phyloP scores from a whole-genome alignment of 148 eudicot species.

The Silene latifolia region DNA sequence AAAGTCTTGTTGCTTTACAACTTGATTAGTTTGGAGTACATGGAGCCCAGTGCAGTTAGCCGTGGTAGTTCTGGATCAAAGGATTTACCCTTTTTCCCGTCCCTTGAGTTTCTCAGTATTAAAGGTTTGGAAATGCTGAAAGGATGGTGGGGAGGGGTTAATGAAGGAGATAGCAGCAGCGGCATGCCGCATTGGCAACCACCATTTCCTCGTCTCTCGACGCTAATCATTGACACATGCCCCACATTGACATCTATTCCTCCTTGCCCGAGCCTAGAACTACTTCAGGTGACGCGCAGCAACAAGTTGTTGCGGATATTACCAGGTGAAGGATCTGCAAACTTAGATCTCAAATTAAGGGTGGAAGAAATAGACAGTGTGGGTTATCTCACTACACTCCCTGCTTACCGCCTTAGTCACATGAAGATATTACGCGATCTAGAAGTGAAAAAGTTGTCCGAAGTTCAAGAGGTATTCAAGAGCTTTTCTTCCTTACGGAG shows the following conservation, averaged over 20 bases:
- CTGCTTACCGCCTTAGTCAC: not conserved
- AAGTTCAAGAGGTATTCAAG: constrained; percentile 8
- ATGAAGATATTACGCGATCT: not conserved
- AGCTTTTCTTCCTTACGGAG: constrained; percentile 11
- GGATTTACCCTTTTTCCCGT: constrained; percentile 12
- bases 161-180: not conserved
- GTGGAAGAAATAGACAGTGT: not conserved
- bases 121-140: not conserved
- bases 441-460: constrained; percentile 3
- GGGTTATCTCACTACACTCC: not conserved
- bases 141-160: constrained; percentile 23
- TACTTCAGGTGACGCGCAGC: not conserved
- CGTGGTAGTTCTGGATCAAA: not conserved
- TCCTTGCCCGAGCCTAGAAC: constrained; percentile 16
- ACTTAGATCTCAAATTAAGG: not conserved
- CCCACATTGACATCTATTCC: constrained; percentile 14
- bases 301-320: not conserved
- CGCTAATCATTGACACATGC: not conserved
- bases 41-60: not conserved
- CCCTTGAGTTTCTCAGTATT: constrained; percentile 17
- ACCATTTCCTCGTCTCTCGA: constrained; percentile 14
- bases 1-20: not conserved
- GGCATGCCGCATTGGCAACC: not conserved
- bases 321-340: not conserved
- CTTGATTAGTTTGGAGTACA: constrained; percentile 14